phyloP scores from a whole-genome alignment of 2,329 filamentous ascomycete species.

The Nemania bipapillata region DNA sequence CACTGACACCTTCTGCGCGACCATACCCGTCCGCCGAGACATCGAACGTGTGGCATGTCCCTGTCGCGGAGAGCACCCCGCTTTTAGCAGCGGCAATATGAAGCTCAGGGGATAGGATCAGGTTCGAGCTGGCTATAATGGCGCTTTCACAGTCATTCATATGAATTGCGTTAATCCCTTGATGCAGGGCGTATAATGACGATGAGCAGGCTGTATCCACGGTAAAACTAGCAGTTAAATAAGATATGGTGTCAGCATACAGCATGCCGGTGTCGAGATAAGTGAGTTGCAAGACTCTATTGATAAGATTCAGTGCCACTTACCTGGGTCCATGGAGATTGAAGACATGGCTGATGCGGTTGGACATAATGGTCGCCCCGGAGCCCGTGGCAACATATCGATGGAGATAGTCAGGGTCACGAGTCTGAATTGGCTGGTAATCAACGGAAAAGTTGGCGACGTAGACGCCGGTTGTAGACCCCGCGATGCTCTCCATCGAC shows the following conservation, averaged over 20 bases:
- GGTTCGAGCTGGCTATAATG: slow-evolving; percentile 45
- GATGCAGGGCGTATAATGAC: slow-evolving; percentile 45
- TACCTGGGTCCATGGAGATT: slow-evolving; percentile 51
- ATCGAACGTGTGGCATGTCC: slow-evolving; percentile 56
- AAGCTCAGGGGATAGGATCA: slow-evolving; percentile 41
- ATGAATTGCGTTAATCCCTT: slow-evolving; percentile 35
- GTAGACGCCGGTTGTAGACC: slow-evolving; percentile 39
- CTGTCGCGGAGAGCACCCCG: slow-evolving; percentile 53
- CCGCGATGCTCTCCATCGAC: slow-evolving; percentile 30
- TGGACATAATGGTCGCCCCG: slow-evolving; percentile 40
- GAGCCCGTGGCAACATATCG: slow-evolving; percentile 47
- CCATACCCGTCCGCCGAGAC: slow-evolving; percentile 62
- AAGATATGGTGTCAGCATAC: not conserved
- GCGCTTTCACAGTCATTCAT: slow-evolving; percentile 41
- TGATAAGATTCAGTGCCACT: slow-evolving; percentile 39
- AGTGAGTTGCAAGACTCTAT: no score
- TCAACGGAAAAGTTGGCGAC: slow-evolving; percentile 49
- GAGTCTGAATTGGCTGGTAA: slow-evolving; percentile 32
- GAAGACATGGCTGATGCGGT: slow-evolving; percentile 50
- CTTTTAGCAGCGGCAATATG: slow-evolving; percentile 39
- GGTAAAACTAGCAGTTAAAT: slow-evolving; percentile 42
- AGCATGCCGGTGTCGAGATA: not conserved
- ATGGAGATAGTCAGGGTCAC: slow-evolving; percentile 42
- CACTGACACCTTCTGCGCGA: slow-evolving; percentile 61
- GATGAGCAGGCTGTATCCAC: slow-evolving; percentile 54